Base-by-base conservation (phyloP, 164 flowering plant genomes). In the Paratinospora sagittata region DNA sequence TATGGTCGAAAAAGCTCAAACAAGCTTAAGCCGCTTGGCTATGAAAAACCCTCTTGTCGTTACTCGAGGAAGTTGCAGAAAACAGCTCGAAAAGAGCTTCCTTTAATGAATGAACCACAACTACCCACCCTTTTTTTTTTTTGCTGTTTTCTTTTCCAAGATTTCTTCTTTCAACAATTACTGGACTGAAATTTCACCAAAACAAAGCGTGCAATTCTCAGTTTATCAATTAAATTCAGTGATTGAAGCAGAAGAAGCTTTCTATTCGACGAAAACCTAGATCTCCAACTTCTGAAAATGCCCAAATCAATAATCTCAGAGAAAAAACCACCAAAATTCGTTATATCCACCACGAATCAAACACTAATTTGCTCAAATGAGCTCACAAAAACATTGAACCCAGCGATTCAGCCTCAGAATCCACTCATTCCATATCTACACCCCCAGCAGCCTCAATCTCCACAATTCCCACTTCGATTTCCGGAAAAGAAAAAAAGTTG, bases 1-100 rank as follows among this genome's bases (percentile, higher is more conserved):
- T 13, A n/a, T 55, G 65, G 68, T 77, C 77, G 66, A 79, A 79
- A 78, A 65, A 19, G 66, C 72, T 65, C 72, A 43, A 69, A 14
- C 70, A 26, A 55, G 39, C 71, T 49, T 27, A 24, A 57, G 3
- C 16, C 21, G 37, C 41, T 43, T 70, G 6, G 17, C 24, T 17
- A 26, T 23, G 19, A 21, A 27, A 63, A 37, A n/a, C 47, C 14
- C 47, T 52, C 27, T 47, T 55, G 63, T 66, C 68, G 27, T 71
- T n/a, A 24, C 61, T 71, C 41, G 55, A 66, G 23, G 33, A 41
- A 64, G 43, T 64, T 64, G 67, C 67, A 33, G n/a, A n/a, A n/a
- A n/a, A n/a, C n/a, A n/a, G n/a, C n/a, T n/a, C n/a, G 27, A 65
- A 27, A 55, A 19, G 61, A 21, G 24, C 24, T 55, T 21, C 61